Conservation (phyloP, 306 rosid genomes). For the Cajanus cajan region DNA sequence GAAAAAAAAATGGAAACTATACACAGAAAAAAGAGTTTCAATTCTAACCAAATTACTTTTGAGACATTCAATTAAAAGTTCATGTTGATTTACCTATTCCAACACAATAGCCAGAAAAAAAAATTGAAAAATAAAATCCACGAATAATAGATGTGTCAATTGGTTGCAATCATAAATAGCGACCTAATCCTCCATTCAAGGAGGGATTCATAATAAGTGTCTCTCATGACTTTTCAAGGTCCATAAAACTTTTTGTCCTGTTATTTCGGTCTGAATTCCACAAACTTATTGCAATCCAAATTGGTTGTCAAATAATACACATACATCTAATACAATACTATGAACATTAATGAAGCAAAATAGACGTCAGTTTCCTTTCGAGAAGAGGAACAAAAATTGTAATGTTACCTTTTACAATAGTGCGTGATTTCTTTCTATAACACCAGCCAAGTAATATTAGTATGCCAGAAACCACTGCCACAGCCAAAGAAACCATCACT, state of each 20-base stretch:
- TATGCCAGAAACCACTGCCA: slow-evolving; percentile 9
- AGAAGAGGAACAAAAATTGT: not conserved
- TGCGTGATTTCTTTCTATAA: slow-evolving; percentile 20
- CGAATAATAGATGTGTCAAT: not conserved
- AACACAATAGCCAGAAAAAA: not conserved
- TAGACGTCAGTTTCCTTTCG: not conserved
- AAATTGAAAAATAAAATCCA: not conserved
- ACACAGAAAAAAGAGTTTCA: not conserved
- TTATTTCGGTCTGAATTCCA: not conserved
- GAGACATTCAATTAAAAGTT: not conserved
- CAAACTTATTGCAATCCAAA: not conserved
- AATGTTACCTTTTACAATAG: slow-evolving; percentile 26
- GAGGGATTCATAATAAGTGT: not conserved
- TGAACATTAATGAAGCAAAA: not conserved
- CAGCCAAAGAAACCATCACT: slow-evolving; percentile 12
- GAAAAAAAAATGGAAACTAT: not conserved
- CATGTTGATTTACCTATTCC: not conserved
- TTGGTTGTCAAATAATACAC: not conserved
- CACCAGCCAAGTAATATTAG: slow-evolving; percentile 24
- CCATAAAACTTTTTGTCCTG: not conserved
- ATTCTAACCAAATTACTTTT: not conserved
- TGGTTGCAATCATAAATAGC: not conserved
- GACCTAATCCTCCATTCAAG: not conserved
- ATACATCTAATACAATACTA: not conserved
- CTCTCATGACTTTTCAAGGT: not conserved